A percentile compares a stretch with the other conserved stretches of the same genome.
phyloP scores from a whole-genome alignment of 2,329 filamentous ascomycete species.

The Nigrospora oryzae region DNA sequence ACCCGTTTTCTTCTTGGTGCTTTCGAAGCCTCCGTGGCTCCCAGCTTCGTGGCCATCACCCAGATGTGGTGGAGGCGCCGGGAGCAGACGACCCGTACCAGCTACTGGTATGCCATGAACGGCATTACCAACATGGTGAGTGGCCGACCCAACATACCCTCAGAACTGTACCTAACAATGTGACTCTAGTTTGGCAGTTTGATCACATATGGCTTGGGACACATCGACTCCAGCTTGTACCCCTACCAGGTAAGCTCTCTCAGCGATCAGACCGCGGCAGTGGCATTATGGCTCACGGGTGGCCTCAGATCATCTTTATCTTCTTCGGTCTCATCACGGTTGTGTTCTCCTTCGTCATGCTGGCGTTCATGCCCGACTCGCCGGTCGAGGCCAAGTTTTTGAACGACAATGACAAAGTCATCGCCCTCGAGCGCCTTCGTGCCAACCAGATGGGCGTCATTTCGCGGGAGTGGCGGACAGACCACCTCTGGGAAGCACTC shows the following conservation, averaged over 20 bases:
- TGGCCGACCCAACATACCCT: neutral
- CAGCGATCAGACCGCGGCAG: no score
- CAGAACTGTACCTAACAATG: slow-evolving; percentile 4
- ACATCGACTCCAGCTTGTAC: slow-evolving; percentile 37
- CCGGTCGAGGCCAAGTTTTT: slow-evolving; percentile 43
- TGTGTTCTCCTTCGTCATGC: slow-evolving; percentile 33
- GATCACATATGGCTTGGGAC: slow-evolving; percentile 49
- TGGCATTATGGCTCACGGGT: neutral
- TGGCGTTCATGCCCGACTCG: slow-evolving; percentile 39
- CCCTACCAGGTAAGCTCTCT: slow-evolving; percentile 14
- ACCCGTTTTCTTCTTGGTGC: slow-evolving; percentile 48
- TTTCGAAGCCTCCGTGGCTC: slow-evolving; percentile 41
- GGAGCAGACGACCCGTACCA: slow-evolving; percentile 49
- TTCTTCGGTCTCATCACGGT: slow-evolving; percentile 45
- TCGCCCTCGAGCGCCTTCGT: slow-evolving; percentile 45
- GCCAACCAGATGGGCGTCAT: slow-evolving; percentile 47
- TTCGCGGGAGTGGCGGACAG: slow-evolving; percentile 40
- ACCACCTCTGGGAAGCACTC: slow-evolving; percentile 43
- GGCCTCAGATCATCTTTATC: slow-evolving; percentile 40
- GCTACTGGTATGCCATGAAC: slow-evolving; percentile 54
- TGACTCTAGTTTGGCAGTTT: slow-evolving; percentile 37
- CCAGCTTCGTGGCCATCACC: slow-evolving; percentile 48
- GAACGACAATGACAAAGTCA: slow-evolving; percentile 38
- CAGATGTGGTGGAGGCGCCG: slow-evolving; percentile 54
- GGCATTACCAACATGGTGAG: slow-evolving; percentile 45